Conservation (phyloP, 139 green algal species). For the Klebsormidium nitens region DNA sequence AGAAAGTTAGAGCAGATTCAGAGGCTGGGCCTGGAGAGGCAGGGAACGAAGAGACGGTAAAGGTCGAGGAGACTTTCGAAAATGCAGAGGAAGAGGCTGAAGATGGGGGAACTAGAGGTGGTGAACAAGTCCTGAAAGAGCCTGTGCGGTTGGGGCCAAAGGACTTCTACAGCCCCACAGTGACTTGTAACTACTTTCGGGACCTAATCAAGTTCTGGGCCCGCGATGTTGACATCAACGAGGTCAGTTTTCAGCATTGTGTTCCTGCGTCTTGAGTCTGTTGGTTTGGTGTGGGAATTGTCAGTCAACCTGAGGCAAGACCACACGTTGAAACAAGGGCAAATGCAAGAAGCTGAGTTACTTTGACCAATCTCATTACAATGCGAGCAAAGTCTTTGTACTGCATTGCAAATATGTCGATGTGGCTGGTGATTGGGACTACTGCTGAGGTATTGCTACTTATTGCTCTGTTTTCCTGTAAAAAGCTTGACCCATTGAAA, state of each 20-base stretch:
- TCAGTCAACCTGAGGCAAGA: background rate
- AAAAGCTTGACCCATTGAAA: no score
- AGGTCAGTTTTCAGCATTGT: slow-evolving; percentile 13
- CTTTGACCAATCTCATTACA: background rate
- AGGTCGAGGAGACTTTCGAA: slow-evolving; percentile 17
- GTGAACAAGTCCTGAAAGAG: slow-evolving; percentile 8
- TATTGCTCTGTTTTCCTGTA: no score
- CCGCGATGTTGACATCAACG: slow-evolving; percentile 27
- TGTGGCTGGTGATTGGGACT: no score
- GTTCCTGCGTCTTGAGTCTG: background rate
- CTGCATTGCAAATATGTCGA: background rate
- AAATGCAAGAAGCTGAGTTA: background rate
- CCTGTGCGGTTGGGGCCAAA: slow-evolving; percentile 20
- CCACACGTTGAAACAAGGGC: background rate
- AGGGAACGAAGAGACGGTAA: background rate
- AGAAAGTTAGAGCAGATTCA: background rate
- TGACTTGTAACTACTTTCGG: slow-evolving; percentile 37
- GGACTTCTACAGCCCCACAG: slow-evolving; percentile 3
- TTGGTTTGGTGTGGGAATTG: background rate
- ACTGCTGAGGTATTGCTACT: no score
- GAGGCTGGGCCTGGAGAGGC: background rate
- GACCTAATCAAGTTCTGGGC: slow-evolving; percentile 25
- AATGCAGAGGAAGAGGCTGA: slow-evolving; percentile 17
- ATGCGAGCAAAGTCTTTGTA: background rate
- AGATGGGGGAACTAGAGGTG: background rate